A percentile compares a stretch with the other conserved stretches of the same genome.
These are phyloP conservation scores for Ganoderma leucocontextum DNA, from an alignment of 1,284 basidiomycete species.

Conservation along the genomic window DNA sequence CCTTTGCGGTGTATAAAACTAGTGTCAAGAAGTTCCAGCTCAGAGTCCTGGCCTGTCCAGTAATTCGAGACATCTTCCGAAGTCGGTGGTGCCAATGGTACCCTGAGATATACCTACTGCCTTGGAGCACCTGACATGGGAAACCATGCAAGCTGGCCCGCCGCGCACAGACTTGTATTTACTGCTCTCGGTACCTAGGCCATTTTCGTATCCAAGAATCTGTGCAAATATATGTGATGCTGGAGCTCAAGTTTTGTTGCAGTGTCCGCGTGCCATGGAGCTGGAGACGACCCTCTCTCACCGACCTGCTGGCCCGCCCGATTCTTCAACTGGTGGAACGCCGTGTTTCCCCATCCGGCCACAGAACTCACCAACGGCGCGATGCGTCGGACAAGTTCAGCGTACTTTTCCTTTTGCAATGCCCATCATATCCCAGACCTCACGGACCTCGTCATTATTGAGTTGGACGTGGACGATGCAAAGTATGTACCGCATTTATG, in stretches of 20 bases:
- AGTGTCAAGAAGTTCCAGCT: too few species aligned
- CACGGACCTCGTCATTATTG: constrained; percentile 92
- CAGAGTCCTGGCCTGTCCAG: too few species aligned
- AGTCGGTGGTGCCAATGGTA: too few species aligned
- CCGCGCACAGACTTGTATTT: background rate
- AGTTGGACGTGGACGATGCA: constrained; percentile 90
- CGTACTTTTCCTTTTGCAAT: constrained; percentile 93
- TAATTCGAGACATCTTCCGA: too few species aligned
- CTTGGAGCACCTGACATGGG: too few species aligned
- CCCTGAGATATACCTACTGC: too few species aligned
- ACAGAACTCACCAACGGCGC: constrained; percentile 97
- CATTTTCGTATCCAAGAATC: too few species aligned
- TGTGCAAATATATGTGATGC: too few species aligned
- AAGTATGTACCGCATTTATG: constrained; percentile 60
- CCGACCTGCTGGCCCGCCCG: constrained; percentile 87
- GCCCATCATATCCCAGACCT: constrained; percentile 91
- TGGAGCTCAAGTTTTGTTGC: constrained; percentile 22
- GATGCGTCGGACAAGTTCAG: constrained; percentile 86
- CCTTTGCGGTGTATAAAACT: too few species aligned
- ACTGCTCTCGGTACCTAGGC: background rate
- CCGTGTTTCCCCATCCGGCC: constrained; percentile 92
- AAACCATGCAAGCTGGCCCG: too few species aligned
- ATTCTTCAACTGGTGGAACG: constrained; percentile 96
- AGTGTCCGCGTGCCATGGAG: constrained; percentile 94
- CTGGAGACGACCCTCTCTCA: constrained; percentile 90